Base-by-base conservation (phyloP, 768 basidiomycete genomes). In the Cytidiella melzeri region DNA sequence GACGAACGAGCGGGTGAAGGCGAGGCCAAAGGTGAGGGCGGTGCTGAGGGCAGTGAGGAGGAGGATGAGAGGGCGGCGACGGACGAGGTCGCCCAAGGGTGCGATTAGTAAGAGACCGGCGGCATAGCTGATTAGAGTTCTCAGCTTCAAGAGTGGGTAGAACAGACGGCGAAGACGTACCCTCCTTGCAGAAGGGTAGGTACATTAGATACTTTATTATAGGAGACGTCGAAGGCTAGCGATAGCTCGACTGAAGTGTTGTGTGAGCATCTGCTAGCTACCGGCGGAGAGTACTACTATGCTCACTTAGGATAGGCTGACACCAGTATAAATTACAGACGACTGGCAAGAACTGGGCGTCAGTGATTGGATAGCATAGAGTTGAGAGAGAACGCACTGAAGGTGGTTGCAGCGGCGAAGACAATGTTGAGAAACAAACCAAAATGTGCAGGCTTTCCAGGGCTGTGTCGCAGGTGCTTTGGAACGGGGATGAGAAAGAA, bases 61-160 rank as follows among this genome's bases (percentile, higher is more conserved):
- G 24, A 93, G 69, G 26, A 85, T 72, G 0, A 94, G 70, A 42
- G 79, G 83, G 9, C 91, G 73, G 34, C 90, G 71, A 20, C 84
- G 83, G 26, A 89, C 74, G 19, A 92, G 73, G 63, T 94, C 91
- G 6, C 91, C 91, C 0, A 90, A 69, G 2, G 92, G 91, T 0
- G 86, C 76, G 47, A 92, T 77, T 21, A 92, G 64, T 4, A 92
- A 62, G 1, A 54, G 41, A 26, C 61, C 61, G 9, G 52, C 45
- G 20, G 55, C 58, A 45, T 61, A 61, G 5, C 60, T 61, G 34
- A 26, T 19, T 10, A 19, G n/a, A 34, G 30, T 4, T 13, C 3
- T 41, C 7, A 36, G 25, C 23, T n/a, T 11, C 12, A 3, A 34
- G 47, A 48, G 27, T 20, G 54, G 15, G 42, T 19, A 15, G 45